Evolutionary conservation across 1,284 basidiomycete genomes (phyloP), one percentile per base, ranked within the genome.

Genomic region (Cutaneotrichosporon spelunceum): DNA sequence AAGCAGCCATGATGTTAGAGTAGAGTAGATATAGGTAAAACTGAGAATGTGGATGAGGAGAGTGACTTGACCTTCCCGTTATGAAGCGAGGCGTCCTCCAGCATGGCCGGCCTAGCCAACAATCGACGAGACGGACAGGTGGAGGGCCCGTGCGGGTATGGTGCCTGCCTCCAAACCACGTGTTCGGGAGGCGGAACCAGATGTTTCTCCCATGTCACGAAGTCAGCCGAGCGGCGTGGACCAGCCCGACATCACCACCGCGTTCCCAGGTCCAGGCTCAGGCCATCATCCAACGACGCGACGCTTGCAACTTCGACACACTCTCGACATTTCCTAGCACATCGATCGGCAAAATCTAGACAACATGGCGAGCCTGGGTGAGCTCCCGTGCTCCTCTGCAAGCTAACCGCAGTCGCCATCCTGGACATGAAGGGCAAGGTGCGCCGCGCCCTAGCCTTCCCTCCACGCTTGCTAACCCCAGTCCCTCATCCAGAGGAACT

Each of bases 401-500:
- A 21, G 53, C 59, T 66, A 23, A 59, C 50, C 3, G 42, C 63
- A 74, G 88, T 98, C 68, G 93, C 95, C 52, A 96, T 99, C 72
- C 88, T 97, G 73, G 95, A 99, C 80, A 86, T 99, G 79, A 98
- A 98, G 83, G 95, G 95, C 73, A 99, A 79, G 68, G 77, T 78
- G 39, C 27, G 34, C 24, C n/a, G 7, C 21, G 45, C 24, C 11
- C 19, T 26, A 36, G 16, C n/a, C 16, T 34, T 34, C 27, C 55
- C n/a, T 9, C 10, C 52, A 24, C 23, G 52, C 52, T 24, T 7
- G 36, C 61, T 54, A 27, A 56, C 54, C 3, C 10, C 68, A 99
- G 80, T 92, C 94, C 30, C 85, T 99, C 60, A 99, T 99, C 70
- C 95, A 98, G 78, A 85, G 95, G n/a, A 90, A 91, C 0, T 99